phyloP scores from a whole-genome alignment of 495 filamentous ascomycete species.

The Talaromyces ruber region DNA sequence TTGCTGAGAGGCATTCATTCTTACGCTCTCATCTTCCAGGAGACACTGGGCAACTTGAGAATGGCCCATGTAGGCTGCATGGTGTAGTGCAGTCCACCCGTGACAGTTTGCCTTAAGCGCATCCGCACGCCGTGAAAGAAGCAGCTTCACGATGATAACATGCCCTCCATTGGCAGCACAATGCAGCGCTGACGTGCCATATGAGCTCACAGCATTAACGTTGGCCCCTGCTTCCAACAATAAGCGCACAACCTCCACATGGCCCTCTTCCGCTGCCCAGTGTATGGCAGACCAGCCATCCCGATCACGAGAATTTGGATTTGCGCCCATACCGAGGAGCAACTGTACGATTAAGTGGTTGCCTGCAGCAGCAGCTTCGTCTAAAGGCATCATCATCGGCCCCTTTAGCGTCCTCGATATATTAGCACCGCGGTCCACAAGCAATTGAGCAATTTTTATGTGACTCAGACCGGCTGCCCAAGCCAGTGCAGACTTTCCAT shows the following conservation, averaged over 20 bases:
- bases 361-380: conserved; percentile 16
- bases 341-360: conserved; percentile 11
- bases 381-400: conserved; percentile 11
- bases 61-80: conserved; percentile 15
- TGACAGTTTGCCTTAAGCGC: conserved; percentile 21
- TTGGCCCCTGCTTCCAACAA: conserved; percentile 17
- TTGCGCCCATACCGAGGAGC: conserved; percentile 9
- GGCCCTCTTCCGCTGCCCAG: conserved; percentile 22
- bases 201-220: conserved; percentile 19
- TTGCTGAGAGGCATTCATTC: conserved; percentile 17
- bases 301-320: conserved; percentile 17
- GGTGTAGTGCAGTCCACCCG: conserved; percentile 16
- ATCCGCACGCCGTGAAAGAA: conserved; percentile 15
- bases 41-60: conserved; percentile 13
- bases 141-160: conserved; percentile 18
- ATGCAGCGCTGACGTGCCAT: conserved; percentile 22
- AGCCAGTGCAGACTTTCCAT: conserved; percentile 21
- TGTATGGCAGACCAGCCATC: conserved; percentile 23
- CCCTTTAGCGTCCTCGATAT: conserved; percentile 11
- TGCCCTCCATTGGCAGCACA: conserved; percentile 25
- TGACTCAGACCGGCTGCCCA: conserved; percentile 17
- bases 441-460: conserved; percentile 13
- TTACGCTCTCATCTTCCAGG: conserved; percentile 14
- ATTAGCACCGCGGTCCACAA: conserved; percentile 12
- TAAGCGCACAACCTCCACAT: conserved; percentile 21